Conservation (phyloP, 352 stramenopile genomes). For the Pythium plurisporium region DNA sequence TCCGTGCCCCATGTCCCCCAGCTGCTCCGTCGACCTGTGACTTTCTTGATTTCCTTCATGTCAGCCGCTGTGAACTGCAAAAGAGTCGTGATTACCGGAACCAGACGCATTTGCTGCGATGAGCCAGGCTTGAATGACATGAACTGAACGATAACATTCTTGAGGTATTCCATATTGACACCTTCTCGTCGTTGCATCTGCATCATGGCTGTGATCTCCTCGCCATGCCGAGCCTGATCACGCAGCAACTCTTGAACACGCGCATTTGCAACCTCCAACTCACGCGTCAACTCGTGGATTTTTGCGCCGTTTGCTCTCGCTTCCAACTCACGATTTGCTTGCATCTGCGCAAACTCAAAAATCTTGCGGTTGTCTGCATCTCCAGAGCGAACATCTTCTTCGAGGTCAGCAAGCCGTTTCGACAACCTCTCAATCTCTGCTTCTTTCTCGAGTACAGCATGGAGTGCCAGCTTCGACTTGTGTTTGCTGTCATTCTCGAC, state of each 20-base stretch:
- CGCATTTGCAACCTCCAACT: constrained; percentile 38
- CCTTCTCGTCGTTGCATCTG: constrained; percentile 79
- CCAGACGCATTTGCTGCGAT: constrained; percentile 66
- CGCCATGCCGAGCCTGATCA: constrained; percentile 54
- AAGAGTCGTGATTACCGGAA: constrained; percentile 82
- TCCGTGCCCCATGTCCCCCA: constrained; percentile 66
- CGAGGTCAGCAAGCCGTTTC: constrained; percentile 54
- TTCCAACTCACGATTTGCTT: constrained; percentile 77
- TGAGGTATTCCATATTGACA: constrained; percentile 90
- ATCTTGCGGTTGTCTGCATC: constrained; percentile 86
- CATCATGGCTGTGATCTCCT: constrained; percentile 71
- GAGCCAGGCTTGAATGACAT: constrained; percentile 85
- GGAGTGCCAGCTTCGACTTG: constrained; percentile 82
- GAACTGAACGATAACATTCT: constrained; percentile 89
- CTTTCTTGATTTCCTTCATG: constrained; percentile 73
- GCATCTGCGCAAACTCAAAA: constrained; percentile 80
- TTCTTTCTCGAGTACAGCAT: constrained; percentile 79
- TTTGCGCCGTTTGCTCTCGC: constrained; percentile 46
- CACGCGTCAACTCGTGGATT: constrained; percentile 45
- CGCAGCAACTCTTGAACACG: constrained; percentile 52
- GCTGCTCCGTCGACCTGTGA: constrained; percentile 47
- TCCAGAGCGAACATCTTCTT: constrained; percentile 82
- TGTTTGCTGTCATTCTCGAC: constrained; percentile 76
- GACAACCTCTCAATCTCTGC: constrained; percentile 56
- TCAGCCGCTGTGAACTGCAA: constrained; percentile 77